Base-by-base conservation (phyloP, 2,329 filamentous ascomycete species). In the Penicillium sp. region DNA sequence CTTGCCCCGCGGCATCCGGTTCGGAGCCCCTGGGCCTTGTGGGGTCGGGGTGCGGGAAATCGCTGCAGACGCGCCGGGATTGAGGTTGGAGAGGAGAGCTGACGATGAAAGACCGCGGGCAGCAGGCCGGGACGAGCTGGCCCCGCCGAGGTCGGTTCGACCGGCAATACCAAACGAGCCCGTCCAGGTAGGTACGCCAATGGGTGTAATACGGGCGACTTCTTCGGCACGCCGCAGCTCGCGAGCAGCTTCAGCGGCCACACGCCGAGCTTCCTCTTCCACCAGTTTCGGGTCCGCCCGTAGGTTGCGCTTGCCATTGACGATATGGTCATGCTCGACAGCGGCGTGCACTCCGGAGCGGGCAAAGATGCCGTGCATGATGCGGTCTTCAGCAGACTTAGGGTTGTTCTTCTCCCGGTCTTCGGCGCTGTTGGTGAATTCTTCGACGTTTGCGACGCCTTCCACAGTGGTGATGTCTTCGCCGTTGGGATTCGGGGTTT, bases 171-270 rank as follows among this genome's bases (percentile, higher is more conserved):
- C 94, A 49, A 90, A 87, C 67, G 90, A 86, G 1, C 95, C 94
- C 0, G 94, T 98, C 94, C 94, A 98, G 0, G 94, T 97, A 8
- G 95, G 91, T 0, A 90, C 92, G 7, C 94, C 94, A 35, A 92
- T 88, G 0, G 91, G 91, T 1, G 94, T 81, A 8, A 81, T 83
- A 11, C 87, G 84, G 2, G 93, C 92, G 34, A 88, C 83, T 70
- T 93, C 86, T 43, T 86, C 88, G 10, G 92, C 88, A 60, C 86
- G 86, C 34, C 88, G 86, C 1, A 98, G 85, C 64, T 91, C 89
- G 22, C 84, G 85, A 0, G 91, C 91, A 1, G 94, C 93, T 69
- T 90, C 82, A 0, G 88, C 86, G 2, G 92, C 93, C 2, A 96
- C 86, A 39, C 87, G 85, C 69, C 89, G 88, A 0, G 94, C 94